Evolutionary conservation across 371 early-diverging fungal genomes (phyloP), one percentile per base, ranked within the genome.

Genomic region (Chytridium lagenaria): DNA sequence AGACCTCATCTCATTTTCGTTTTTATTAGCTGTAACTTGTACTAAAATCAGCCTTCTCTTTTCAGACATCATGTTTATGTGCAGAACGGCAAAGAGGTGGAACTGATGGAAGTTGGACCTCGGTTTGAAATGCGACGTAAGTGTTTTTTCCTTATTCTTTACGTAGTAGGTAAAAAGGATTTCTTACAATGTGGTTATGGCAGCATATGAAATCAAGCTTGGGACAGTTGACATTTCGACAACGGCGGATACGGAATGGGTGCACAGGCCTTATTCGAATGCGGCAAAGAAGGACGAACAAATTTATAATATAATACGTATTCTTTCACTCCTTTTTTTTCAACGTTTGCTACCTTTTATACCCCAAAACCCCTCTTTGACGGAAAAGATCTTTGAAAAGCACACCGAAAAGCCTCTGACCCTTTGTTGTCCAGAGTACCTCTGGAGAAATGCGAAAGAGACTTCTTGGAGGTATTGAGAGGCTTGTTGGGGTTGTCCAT

Each of bases 221-320:
- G 98, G 96, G 2, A 99, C 99, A 0, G 92, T 94, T 50, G 99
- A 99, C 70, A 86, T 97, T 78, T 85, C 92, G 52, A 95, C 97
- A 52, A 75, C 76, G 12, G 98, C 99, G 39, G 98, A 99, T 78
- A 92, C 92, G 33, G 99, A 99, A 86, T 99, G 98, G 97, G 98
- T 95, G 22, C 87, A 96, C 74, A 87, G 97, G 76, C 95, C 97
- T 40, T 99, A 94, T 84, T 93, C 94, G 66, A 89, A 96, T 80
- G 98, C 98, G 15, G 93, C 98, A 28, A 92, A 92, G 82, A 98
- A 96, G 85, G 95, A 69, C 88, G 90, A 61, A 75, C 67, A 31
- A 68, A 51, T 49, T 51, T 76, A 31, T 69, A 61, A 34, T 55
- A 12, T 68, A 31, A n/a, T n/a, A n/a, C n/a, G n/a, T n/a, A n/a